Evolutionary conservation across 2,329 filamentous ascomycete genomes (phyloP), one percentile per base, ranked within the genome.

Genomic region (Exophiala dermatitidis): DNA sequence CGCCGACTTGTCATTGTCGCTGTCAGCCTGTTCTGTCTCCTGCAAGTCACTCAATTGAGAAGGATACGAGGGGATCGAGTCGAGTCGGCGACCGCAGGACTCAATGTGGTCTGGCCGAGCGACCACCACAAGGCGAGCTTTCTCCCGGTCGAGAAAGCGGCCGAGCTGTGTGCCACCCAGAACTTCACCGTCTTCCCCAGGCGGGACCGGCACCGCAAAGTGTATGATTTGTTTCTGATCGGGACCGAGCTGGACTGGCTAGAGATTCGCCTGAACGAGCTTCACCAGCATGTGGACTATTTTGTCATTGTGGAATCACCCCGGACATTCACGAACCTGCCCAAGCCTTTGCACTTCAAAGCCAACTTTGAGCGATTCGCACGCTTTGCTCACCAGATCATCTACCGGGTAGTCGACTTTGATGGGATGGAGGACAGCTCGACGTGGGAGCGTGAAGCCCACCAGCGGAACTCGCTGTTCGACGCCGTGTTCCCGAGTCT

Each of bases 231-330:
- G 1, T 72, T 83, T 61, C 77, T 84, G 72, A 68, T 84, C 60
- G 83, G 81, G 60, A 77, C 73, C 2, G 82, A 85, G 67, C 71
- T 85, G 8, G 82, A 85, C 67, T 82, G 80, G 74, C 72, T 85
- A 40, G 82, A 85, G 65, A 78, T 86, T 45, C 78, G 81, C 7
- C 71, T 85, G 2, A 74, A 80, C 61, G 78, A 78, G 2, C 74
- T 82, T 10, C 77, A 77, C 52, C 66, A 76, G 37, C 68, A 77
- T 40, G 80, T 85, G 54, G 82, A 85, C 68, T 83, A 83, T 67
- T 85, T 83, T 60, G 72, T 85, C 62, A 74, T 85, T 33, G 74
- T 84, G 47, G 82, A 85, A 68, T 75, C 77, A 0, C 65, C 69
- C 12, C 74, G 70, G 46, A 83, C 81, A 1, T 84, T 84, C 60